Base-by-base conservation (phyloP, 75 land plant species). In the Azolla pinnata region DNA sequence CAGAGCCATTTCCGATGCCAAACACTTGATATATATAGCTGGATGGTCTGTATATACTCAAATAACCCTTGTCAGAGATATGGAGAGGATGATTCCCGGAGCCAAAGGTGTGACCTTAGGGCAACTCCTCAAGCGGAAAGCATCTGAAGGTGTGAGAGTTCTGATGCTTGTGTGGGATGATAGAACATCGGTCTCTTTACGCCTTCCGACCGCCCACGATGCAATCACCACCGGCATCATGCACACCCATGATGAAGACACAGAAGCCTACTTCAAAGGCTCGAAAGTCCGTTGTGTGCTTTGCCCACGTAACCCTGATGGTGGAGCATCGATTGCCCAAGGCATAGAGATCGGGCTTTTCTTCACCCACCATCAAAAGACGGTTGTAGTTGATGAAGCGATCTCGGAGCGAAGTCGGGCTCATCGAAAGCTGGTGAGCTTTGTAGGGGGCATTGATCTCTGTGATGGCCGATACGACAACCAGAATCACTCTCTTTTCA, bases 311-410 rank as follows among this genome's bases (percentile, higher is more conserved):
- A 12, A 75, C 20, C 78, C 65, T 2, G 59, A 68, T 50, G 56
- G 57, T 29, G 67, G 67, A 48, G 74, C 81, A n/a, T 67, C 35
- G 18, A 2, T 44, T 8, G 56, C 60, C 9, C 61, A 67, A 49
- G 56, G 55, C 31, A 23, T 69, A 5, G 59, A 40, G 29, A 20
- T 58, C 14, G 74, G 74, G 27, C 28, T 78, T 7, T 18, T 80
- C 57, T 89, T 89, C 64, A 60, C 86, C 21, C 96, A 89, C 62
- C 96, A 89, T 61, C 96, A 89, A 53, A 89, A 89, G 66, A 85
- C 76, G n/a, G 73, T 85, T 44, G 68, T 73, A 4, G 71, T 89
- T 19, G 96, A 89, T 61, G 60, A 74, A 25, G 14, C 67, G 0
- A 51, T 44, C 0, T 60, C 69, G 0, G 62, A 21, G 18, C 40